Evolutionary conservation across 306 rosid genomes (phyloP), one percentile per base, ranked within the genome.

Genomic region (Castanospermum australe): DNA sequence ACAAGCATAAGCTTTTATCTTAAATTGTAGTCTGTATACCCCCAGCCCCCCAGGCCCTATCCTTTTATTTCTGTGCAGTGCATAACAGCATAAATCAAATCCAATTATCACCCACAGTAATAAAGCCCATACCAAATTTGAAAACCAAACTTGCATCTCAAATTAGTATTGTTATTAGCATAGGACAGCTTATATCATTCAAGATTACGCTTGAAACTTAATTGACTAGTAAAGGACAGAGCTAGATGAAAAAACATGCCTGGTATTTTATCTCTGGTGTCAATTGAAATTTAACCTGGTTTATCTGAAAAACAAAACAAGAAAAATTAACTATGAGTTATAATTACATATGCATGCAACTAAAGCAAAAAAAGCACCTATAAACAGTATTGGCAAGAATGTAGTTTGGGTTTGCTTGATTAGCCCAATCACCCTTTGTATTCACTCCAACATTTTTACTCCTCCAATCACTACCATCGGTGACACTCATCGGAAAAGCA

Each of bases 261-360:
- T 94, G 97, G 87, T 94, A 87, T 81, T 92, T 91, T 83, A 91
- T 94, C 90, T 94, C 98, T 10, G 96, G 97, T 52, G 98, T 94
- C 87, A 94, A 86, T 77, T 89, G 94, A 82, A 92, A 94, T 67
- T 93, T 94, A 79, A 94, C 97, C 88, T 89, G 92, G 90, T 95
- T 91, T 77, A 90, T 92, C 99, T 92, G 89, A 54, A 51, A 87
- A 85, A 66, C 71, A 50, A 30, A 67, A 82, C 21, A 77, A 81
- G 11, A 72, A 45, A 73, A 20, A 73, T 50, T 33, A 80, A 77
- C 24, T 71, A n/a, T n/a, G 18, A 5, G 61, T 57, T 62, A 59
- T 14, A 44, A 83, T 48, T 69, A 21, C 59, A 64, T 8, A 45
- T 30, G 63, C 70, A 81, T 32, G 38, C 50, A 50, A 79, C 79